A percentile compares a stretch with the other conserved stretches of the same genome.
Conservation (phyloP, 2,329 filamentous ascomycete species). For the Sporothrix pseudoabietina region DNA sequence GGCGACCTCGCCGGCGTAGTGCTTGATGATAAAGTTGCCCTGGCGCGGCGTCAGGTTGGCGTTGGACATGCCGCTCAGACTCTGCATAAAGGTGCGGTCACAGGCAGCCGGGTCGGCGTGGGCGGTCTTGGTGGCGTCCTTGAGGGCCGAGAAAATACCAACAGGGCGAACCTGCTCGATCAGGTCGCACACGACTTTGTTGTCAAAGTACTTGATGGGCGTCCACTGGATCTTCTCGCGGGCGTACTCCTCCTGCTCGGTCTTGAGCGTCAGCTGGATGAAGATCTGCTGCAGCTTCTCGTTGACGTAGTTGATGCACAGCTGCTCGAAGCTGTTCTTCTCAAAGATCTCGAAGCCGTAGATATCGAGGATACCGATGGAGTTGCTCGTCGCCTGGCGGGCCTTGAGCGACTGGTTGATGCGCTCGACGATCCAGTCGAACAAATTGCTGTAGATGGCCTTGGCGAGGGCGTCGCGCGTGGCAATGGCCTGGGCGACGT, state of each 20-base stretch:
- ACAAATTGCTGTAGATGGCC: constrained; percentile 96
- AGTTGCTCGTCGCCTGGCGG: constrained; percentile 72
- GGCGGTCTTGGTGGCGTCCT: constrained; percentile 97
- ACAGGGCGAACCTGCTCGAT: constrained; percentile 91
- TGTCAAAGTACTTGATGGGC: constrained; percentile 98
- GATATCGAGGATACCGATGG: constrained; percentile 96
- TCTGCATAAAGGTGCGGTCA: constrained; percentile 93
- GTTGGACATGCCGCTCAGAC: constrained; percentile 87
- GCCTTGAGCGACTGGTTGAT: constrained; percentile 87
- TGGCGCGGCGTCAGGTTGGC: constrained; percentile 89
- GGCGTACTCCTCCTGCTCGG: constrained; percentile 96
- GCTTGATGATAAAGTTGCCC: constrained; percentile 97
- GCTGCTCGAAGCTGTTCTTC: constrained; percentile 97
- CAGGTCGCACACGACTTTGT: constrained; percentile 96
- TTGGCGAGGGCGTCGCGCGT: constrained; percentile 91
- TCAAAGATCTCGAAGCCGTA: constrained; percentile 99
- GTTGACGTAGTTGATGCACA: constrained; percentile 99
- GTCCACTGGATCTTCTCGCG: constrained; percentile 98
- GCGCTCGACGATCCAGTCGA: constrained; percentile 96
- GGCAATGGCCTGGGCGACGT: constrained; percentile 80
- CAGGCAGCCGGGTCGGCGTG: constrained; percentile 93
- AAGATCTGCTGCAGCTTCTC: constrained; percentile 99
- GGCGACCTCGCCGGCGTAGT: constrained; percentile 95
- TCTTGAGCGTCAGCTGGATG: constrained; percentile 93
- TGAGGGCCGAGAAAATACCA: constrained; percentile 92